phyloP scores from a whole-genome alignment of 2,329 filamentous ascomycete genomes.

The Trichophyton mentagrophytes region DNA sequence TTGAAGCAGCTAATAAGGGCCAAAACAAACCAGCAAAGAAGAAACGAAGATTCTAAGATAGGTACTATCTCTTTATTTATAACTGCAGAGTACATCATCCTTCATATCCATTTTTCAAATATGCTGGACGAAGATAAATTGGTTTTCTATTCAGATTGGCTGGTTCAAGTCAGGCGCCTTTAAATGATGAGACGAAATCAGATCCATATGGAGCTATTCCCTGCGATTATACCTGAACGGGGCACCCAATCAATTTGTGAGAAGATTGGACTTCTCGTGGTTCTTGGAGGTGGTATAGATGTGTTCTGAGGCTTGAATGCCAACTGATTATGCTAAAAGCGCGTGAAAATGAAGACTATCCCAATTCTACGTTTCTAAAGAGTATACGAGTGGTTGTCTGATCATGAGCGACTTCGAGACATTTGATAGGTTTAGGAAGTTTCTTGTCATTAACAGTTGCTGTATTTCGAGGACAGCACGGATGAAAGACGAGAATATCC shows the following conservation, averaged over 20 bases:
- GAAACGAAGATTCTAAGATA: conserved; percentile 41
- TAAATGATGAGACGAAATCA: too few species aligned
- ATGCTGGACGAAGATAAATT: too few species aligned
- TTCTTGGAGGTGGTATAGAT: too few species aligned
- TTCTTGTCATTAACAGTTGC: neutral
- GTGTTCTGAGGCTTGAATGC: too few species aligned
- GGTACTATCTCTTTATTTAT: neutral
- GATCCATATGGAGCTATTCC: too few species aligned
- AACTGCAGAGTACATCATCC: too few species aligned
- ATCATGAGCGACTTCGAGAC: neutral
- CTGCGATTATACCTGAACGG: too few species aligned
- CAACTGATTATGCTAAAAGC: neutral
- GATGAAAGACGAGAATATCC: neutral
- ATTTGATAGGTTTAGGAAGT: neutral
- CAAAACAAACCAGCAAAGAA: conserved; percentile 37
- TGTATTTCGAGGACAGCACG: neutral
- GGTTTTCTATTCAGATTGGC: too few species aligned
- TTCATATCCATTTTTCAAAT: too few species aligned
- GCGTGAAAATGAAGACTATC: neutral
- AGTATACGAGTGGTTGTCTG: neutral
- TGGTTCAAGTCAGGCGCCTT: too few species aligned
- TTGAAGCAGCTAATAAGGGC: conserved; percentile 40
- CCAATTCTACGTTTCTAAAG: neutral
- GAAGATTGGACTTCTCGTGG: too few species aligned
- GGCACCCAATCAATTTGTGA: too few species aligned